phyloP scores from a whole-genome alignment of 495 filamentous ascomycete species.

The Hypoxylon lienhwacheense region DNA sequence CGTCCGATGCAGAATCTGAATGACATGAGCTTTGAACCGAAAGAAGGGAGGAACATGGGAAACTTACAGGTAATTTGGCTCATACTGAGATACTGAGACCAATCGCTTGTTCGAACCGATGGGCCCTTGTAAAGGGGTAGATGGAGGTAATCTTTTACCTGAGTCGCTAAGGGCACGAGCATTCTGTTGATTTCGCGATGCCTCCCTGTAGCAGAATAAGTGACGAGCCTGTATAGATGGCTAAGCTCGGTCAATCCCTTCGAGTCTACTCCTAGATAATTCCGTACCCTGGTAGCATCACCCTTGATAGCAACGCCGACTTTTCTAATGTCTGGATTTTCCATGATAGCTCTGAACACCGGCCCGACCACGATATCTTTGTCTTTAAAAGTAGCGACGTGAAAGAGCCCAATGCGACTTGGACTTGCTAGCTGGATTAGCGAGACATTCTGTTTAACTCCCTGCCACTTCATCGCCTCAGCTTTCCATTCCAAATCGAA shows the following conservation, averaged over 20 bases:
- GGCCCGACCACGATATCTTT: conserved; percentile 67
- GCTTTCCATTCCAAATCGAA: conserved; percentile 86
- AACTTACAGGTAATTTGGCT: conserved; percentile 73
- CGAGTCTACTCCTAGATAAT: conserved; percentile 64
- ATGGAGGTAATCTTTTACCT: conserved; percentile 70
- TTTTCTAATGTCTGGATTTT: conserved; percentile 70
- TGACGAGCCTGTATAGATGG: conserved; percentile 75
- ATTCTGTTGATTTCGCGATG: conserved; percentile 62
- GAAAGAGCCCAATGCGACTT: conserved; percentile 79
- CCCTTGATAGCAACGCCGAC: conserved; percentile 74
- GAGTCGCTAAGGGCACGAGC: conserved; percentile 64
- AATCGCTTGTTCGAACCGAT: conserved; percentile 70
- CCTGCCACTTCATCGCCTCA: conserved; percentile 47
- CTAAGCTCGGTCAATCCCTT: conserved; percentile 76
- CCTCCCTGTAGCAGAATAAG: conserved; percentile 54
- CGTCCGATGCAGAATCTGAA: conserved; percentile 78
- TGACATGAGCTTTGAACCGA: background rate
- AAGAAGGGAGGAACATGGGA: background rate
- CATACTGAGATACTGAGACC: conserved; percentile 61
- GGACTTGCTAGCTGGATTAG: conserved; percentile 80
- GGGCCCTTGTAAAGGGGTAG: conserved; percentile 76
- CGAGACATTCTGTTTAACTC: conserved; percentile 66
- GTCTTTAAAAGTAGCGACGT: conserved; percentile 65
- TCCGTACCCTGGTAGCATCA: conserved; percentile 70
- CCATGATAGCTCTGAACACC: conserved; percentile 68